phyloP scores from a whole-genome alignment of 192 early-diverging fungal species.

The Entomortierella chlamydospora region DNA sequence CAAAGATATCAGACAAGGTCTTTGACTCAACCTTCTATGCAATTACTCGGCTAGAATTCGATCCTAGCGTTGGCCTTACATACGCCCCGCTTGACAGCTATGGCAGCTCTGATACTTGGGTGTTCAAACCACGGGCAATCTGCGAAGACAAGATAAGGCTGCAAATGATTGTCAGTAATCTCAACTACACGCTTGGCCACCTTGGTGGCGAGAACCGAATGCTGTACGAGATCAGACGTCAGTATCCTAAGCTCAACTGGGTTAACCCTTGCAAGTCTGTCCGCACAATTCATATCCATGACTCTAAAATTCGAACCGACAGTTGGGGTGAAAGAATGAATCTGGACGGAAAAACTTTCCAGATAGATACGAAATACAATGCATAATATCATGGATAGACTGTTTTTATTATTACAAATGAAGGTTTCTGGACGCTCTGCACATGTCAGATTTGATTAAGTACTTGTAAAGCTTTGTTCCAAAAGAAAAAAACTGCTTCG shows the following conservation, averaged over 20 bases:
- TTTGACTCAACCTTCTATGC: constrained; percentile 20
- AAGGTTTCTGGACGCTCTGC: too few relatives aligned
- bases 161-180: background rate
- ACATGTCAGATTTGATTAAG: too few relatives aligned
- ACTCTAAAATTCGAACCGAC: too few relatives aligned
- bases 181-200: constrained; percentile 12
- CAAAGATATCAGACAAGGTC: background rate
- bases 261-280: background rate
- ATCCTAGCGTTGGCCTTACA: background rate
- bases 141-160: constrained; percentile 6
- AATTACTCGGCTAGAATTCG: constrained; percentile 5
- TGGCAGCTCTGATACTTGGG: constrained; percentile 22
- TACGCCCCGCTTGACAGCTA: background rate
- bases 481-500: too few relatives aligned
- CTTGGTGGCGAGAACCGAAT: constrained; percentile 16
- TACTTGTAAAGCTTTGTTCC: too few relatives aligned
- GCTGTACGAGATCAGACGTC: constrained; percentile 15
- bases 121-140: background rate
- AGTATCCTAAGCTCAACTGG: constrained; percentile 3
- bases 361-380: too few relatives aligned
- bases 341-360: too few relatives aligned
- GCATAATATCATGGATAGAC: too few relatives aligned
- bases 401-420: too few relatives aligned
- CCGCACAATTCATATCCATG: constrained; percentile 2
- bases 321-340: too few relatives aligned